Base-by-base conservation (phyloP, 1,139 yeast species). In the Wickerhamomyces sp. region DNA sequence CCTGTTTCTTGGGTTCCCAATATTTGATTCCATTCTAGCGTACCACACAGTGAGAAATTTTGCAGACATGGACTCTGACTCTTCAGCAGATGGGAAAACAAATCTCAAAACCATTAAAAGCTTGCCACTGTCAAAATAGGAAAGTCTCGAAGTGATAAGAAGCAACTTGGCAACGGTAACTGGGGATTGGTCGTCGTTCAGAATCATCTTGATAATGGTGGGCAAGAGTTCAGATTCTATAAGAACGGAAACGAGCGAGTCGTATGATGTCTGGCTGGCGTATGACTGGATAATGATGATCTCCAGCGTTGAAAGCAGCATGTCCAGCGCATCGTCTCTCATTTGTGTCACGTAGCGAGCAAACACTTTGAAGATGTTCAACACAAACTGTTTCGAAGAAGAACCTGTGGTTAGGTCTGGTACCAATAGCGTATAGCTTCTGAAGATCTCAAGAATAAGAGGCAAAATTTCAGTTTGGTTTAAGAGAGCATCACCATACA, bases 381-480 rank as follows among this genome's bases (percentile, higher is more conserved):
- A 38, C 11, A 63, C 57, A n/a, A 60, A 41, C 6, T 46, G 44
- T 7, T 59, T 61, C 5, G 55, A 42, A 0, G 54, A 52, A 8
- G 55, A 61, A 11, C 55, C 55, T 0, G 34, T 16, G 40, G 75
- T 70, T n/a, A 78, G 48, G 9, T 64, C 61, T 1, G 81, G 77
- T 7, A 75, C 61, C 20, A 86, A 57, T 27, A 87, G 61, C 0
- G 81, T 57, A 56, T 88, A 89, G 42, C 91, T 78, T 55, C 91
- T 75, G 11, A 83, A 57, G 11, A 89, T 76, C 16, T 79, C 75
- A 29, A 89, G 57, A 16, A 85, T 68, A 5, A 76, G 62, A 1
- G 89, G 83, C 32, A 91, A 61, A 18, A 83, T 75, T 54, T 91
- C 98, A 0, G 96, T 84, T 33, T 84, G 76, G 37, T 75, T 72